Percentiles rank a stretch among this genome's conserved stretches.
These are phyloP conservation scores for Clitopilus hobsonii DNA, from an alignment of 768 basidiomycete genomes.

Conservation along the genomic window DNA sequence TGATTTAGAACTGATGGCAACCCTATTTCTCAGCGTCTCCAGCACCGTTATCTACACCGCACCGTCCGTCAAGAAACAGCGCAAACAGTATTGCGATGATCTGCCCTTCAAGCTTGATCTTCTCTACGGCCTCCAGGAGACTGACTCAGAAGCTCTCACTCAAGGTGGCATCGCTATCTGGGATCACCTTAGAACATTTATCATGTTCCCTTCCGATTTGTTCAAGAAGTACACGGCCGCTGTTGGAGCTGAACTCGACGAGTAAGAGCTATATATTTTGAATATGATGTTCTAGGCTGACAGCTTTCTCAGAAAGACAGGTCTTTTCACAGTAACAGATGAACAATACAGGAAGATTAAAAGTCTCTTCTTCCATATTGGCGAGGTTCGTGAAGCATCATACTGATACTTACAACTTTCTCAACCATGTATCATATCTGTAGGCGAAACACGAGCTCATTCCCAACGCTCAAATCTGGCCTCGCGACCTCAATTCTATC, in stretches of 20 bases:
- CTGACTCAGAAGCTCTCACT: neutral
- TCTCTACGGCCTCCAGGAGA: neutral
- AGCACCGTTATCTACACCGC: neutral
- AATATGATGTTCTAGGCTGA: neutral
- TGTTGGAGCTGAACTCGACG: constrained; percentile 48
- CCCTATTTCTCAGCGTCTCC: neutral
- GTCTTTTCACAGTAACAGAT: constrained; percentile 49
- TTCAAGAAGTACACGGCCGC: constrained; percentile 51
- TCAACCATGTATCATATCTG: neutral
- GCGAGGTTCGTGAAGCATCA: constrained; percentile 23
- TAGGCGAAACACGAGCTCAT: constrained; percentile 52
- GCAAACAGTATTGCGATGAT: neutral
- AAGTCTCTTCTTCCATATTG: constrained; percentile 50
- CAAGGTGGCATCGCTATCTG: neutral
- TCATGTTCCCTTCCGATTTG: constrained; percentile 54
- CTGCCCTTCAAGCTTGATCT: neutral
- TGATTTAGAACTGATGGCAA: neutral
- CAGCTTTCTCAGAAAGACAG: constrained; percentile 35
- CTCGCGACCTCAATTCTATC: constrained; percentile 48
- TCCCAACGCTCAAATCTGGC: constrained; percentile 69
- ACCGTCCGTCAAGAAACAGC: neutral
- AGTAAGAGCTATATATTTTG: constrained; percentile 23
- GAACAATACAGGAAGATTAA: constrained; percentile 43
- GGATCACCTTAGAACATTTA: neutral
- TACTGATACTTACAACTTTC: neutral